A percentile compares a stretch with the other conserved stretches of the same genome.
Conservation (phyloP, 441 rosid species). For the Melastoma candidum region DNA sequence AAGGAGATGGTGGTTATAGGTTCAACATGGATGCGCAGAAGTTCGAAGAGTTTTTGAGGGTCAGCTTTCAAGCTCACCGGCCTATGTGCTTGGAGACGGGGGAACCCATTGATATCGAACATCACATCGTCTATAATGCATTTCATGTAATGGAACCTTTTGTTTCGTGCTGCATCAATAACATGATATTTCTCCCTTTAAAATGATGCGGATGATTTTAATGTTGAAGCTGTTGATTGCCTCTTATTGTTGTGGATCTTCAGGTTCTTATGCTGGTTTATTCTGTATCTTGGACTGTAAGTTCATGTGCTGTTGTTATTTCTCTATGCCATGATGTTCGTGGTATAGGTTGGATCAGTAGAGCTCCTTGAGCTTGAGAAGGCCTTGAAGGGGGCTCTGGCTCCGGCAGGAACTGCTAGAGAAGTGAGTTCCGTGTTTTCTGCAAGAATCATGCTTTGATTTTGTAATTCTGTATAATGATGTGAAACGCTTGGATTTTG, state of each 20-base stretch:
- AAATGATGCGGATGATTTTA: too few species aligned
- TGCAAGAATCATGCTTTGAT: background rate
- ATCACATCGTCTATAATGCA: slow-evolving; percentile 62
- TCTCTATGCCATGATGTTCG: too few species aligned
- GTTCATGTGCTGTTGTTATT: too few species aligned
- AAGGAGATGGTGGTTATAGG: slow-evolving; percentile 87
- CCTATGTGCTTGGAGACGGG: slow-evolving; percentile 83
- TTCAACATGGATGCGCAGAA: slow-evolving; percentile 53
- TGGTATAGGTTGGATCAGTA: slow-evolving; percentile 65
- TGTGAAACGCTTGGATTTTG: too few species aligned
- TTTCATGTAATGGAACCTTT: slow-evolving; percentile 41
- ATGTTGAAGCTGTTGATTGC: too few species aligned
- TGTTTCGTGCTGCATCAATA: too few species aligned
- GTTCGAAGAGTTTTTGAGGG: slow-evolving; percentile 68
- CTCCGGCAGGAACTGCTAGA: slow-evolving; percentile 72
- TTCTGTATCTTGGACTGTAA: too few species aligned
- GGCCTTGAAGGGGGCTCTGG: slow-evolving; percentile 73
- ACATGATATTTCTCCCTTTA: too few species aligned
- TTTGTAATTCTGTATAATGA: too few species aligned
- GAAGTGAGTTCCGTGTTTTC: slow-evolving; percentile 43
- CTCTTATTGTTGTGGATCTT: too few species aligned
- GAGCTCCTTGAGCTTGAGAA: slow-evolving; percentile 88
- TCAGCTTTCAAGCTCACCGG: slow-evolving; percentile 70
- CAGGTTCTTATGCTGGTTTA: too few species aligned
- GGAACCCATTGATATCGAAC: slow-evolving; percentile 87